phyloP scores from a whole-genome alignment of 2,329 filamentous ascomycete species.

The Hymenoscyphus albidus region DNA sequence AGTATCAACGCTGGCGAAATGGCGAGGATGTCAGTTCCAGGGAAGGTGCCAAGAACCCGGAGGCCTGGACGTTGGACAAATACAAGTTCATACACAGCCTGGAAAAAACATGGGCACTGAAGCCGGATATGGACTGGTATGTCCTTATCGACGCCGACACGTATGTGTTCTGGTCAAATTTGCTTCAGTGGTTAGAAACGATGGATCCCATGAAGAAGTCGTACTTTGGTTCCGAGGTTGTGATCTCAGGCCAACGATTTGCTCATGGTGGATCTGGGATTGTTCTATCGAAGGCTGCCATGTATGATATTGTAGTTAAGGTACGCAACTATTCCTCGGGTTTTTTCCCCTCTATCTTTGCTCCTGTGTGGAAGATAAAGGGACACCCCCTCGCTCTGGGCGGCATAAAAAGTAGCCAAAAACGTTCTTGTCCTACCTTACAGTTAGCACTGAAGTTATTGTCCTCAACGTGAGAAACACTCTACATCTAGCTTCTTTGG shows the following conservation, averaged over 20 bases:
- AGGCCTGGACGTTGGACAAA: conserved; percentile 54
- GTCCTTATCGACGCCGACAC: conserved; percentile 56
- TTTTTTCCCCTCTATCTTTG: not conserved
- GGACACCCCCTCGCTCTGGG: not conserved
- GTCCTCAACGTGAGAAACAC: too few species aligned
- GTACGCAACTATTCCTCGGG: not conserved
- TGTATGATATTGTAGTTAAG: conserved; percentile 43
- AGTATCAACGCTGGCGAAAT: conserved; percentile 42
- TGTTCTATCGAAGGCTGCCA: conserved; percentile 47
- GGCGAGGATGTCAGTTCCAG: conserved; percentile 39
- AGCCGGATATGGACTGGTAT: conserved; percentile 54
- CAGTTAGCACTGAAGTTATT: too few species aligned
- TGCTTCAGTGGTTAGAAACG: conserved; percentile 34
- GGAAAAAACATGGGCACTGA: conserved; percentile 49
- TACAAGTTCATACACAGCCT: conserved; percentile 60
- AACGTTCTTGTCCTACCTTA: not conserved
- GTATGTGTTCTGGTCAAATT: conserved; percentile 51
- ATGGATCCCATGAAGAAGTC: conserved; percentile 35
- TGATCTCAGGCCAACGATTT: conserved; percentile 44
- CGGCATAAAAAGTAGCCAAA: too few species aligned
- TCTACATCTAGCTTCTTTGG: too few species aligned
- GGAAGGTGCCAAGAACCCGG: conserved; percentile 27
- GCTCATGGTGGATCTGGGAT: conserved; percentile 56
- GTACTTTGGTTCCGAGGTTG: conserved; percentile 51
- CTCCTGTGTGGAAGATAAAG: too few species aligned